These are phyloP conservation scores for Rhypophila decipiens DNA, from an alignment of 495 filamentous ascomycete genomes.

Conservation along the genomic window DNA sequence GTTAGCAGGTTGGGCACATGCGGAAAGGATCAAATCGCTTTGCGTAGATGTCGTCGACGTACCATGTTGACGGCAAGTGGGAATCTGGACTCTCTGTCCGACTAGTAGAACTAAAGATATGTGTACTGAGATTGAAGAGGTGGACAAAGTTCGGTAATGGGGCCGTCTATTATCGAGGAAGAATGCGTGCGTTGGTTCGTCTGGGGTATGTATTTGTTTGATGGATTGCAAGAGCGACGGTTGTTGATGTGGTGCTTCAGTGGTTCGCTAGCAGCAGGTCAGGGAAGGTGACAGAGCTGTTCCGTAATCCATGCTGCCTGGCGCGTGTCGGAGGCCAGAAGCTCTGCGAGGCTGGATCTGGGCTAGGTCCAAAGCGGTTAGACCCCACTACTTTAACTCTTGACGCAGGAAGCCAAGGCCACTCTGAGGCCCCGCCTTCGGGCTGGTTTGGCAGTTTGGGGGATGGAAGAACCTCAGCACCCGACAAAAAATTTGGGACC, in stretches of 20 bases:
- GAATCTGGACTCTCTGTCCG: background rate
- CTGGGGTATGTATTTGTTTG: constrained; percentile 8
- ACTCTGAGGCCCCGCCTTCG: background rate
- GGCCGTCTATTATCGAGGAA: no score
- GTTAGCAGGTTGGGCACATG: constrained; percentile 11
- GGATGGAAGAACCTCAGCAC: constrained; percentile 22
- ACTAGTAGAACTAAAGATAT: no score
- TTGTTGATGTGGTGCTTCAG: constrained; percentile 13
- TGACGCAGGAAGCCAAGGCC: constrained; percentile 5
- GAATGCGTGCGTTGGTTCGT: constrained; percentile 1
- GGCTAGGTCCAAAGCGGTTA: constrained; percentile 15
- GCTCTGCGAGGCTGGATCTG: constrained; percentile 26
- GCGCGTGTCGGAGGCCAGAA: constrained; percentile 15
- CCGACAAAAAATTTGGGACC: constrained; percentile 29
- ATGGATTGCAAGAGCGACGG: constrained; percentile 13
- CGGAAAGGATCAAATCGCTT: no score
- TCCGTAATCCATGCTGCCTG: constrained; percentile 36
- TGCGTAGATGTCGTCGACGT: constrained; percentile 5
- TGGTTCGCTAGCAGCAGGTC: constrained; percentile 5
- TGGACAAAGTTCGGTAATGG: no score
- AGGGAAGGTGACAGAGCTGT: constrained; percentile 22
- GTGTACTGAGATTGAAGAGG: no score
- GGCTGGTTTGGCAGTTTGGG: constrained; percentile 1
- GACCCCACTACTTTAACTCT: background rate
- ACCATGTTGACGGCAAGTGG: constrained; percentile 18